Conservation (phyloP, 306 rosid genomes). For the Mucuna pruriens region DNA sequence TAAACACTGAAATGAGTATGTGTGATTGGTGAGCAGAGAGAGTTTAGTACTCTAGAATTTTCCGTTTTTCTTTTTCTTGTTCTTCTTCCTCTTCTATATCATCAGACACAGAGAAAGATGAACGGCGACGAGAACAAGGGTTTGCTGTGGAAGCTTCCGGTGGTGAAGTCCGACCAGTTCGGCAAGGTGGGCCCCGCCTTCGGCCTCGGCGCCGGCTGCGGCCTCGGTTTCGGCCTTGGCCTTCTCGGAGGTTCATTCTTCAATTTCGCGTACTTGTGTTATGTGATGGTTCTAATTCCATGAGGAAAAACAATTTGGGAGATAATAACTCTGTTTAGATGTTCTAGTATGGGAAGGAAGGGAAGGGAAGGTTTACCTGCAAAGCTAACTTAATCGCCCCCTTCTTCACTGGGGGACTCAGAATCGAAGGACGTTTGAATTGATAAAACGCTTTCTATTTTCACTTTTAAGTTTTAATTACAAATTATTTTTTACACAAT, state of each 20-base stretch:
- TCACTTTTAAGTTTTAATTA: neutral
- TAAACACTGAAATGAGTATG: too few species aligned
- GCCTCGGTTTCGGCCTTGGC: slow-evolving; percentile 87
- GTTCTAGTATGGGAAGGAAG: neutral
- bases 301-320: neutral
- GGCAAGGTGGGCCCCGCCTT: slow-evolving; percentile 92
- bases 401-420: neutral
- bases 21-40: too few species aligned
- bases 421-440: neutral
- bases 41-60: neutral
- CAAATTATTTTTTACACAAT: neutral
- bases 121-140: slow-evolving; percentile 55
- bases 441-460: neutral
- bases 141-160: slow-evolving; percentile 82
- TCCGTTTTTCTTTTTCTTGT: neutral
- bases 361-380: neutral
- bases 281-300: neutral
- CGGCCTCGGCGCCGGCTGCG: slow-evolving; percentile 85
- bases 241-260: slow-evolving; percentile 72
- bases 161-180: slow-evolving; percentile 44
- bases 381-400: neutral
- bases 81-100: too few species aligned
- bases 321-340: neutral
- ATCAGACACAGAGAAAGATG: neutral
- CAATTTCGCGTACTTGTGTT: neutral